Conservation (phyloP, 2,329 filamentous ascomycete species). For the Phialophora verrucosa region DNA sequence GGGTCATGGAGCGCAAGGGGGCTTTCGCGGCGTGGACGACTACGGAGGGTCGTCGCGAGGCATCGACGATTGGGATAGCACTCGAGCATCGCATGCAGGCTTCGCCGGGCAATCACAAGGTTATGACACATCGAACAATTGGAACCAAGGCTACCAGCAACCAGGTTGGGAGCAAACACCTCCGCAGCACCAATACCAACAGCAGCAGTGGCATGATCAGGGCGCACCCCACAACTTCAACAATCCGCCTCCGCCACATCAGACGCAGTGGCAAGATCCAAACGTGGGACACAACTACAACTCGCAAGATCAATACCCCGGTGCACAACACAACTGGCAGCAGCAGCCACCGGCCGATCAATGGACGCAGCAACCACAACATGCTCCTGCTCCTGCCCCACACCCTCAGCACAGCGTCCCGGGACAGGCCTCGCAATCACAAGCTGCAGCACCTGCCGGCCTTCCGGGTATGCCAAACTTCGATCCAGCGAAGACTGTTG, state of each 20-base stretch:
- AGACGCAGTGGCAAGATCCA: conserved; percentile 28
- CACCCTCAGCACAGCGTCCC: conserved; percentile 16
- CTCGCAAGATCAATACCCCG: conserved; percentile 10
- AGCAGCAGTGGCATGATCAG: conserved; percentile 24
- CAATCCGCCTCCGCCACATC: conserved; percentile 21
- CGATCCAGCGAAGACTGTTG: conserved; percentile 76
- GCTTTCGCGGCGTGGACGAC: conserved; percentile 40
- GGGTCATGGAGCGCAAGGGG: conserved; percentile 43
- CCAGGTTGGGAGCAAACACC: conserved; percentile 22
- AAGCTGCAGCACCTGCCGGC: conserved; percentile 47
- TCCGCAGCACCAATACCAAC: conserved; percentile 28
- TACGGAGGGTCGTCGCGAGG: conserved; percentile 34
- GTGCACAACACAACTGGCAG: conserved; percentile 27
- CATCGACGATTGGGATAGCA: conserved; percentile 45
- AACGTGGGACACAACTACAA: conserved; percentile 16
- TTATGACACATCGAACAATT: conserved; percentile 22
- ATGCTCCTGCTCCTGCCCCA: conserved; percentile 10
- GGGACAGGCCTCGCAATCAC: conserved; percentile 10
- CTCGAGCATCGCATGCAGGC: conserved; percentile 28
- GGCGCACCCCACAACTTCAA: conserved; percentile 25
- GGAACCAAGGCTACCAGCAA: conserved; percentile 29
- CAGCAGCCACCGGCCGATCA: conserved; percentile 31
- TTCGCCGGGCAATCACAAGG: conserved; percentile 49
- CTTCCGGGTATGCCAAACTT: conserved; percentile 79
- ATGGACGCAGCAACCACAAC: conserved; percentile 28